phyloP scores from a whole-genome alignment of 306 rosid genomes.

The Quercus cerris region DNA sequence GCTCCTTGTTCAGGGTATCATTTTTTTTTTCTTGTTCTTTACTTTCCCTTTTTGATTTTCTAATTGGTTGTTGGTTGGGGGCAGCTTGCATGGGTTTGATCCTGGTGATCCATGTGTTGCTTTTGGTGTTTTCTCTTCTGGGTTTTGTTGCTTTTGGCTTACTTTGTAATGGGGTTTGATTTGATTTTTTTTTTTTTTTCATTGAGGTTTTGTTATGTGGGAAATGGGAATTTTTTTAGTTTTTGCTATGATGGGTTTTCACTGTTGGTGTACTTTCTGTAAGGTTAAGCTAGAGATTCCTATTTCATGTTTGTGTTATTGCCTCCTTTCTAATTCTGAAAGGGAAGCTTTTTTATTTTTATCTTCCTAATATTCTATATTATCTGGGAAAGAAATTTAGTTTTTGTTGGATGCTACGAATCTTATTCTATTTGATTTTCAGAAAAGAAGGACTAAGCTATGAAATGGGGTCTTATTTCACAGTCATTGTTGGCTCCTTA shows the following conservation, averaged over 20 bases:
- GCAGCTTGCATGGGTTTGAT: slow-evolving; percentile 17
- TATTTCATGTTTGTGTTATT: slow-evolving; percentile 26
- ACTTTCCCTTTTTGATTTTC: not conserved
- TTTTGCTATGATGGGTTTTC: slow-evolving; percentile 40
- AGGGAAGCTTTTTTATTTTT: not conserved
- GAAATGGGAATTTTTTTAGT: slow-evolving; percentile 28
- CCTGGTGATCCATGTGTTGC: slow-evolving; percentile 46
- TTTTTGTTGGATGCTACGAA: slow-evolving; percentile 19
- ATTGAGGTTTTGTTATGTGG: slow-evolving; percentile 19
- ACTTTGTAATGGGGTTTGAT: slow-evolving; percentile 12
- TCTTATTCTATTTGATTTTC: slow-evolving; percentile 15
- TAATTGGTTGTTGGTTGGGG: not conserved
- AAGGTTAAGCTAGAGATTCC: slow-evolving; percentile 29
- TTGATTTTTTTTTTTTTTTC: slow-evolving; percentile 29
- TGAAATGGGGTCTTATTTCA: slow-evolving; percentile 4
- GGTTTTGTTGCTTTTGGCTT: slow-evolving; percentile 23
- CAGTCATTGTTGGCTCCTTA: slow-evolving; percentile 1
- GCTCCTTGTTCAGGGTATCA: slow-evolving; percentile 85
- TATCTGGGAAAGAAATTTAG: slow-evolving; percentile 14
- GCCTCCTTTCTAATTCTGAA: slow-evolving; percentile 6
- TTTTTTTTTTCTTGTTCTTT: not conserved
- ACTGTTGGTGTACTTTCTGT: slow-evolving; percentile 38
- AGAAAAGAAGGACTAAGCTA: slow-evolving; percentile 17
- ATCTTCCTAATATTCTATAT: slow-evolving; percentile 9
- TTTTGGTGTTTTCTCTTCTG: slow-evolving; percentile 25